Percentiles rank a stretch among this genome's conserved stretches.
Conservation (phyloP, 306 rosid species). For the Quercus bicolor region DNA sequence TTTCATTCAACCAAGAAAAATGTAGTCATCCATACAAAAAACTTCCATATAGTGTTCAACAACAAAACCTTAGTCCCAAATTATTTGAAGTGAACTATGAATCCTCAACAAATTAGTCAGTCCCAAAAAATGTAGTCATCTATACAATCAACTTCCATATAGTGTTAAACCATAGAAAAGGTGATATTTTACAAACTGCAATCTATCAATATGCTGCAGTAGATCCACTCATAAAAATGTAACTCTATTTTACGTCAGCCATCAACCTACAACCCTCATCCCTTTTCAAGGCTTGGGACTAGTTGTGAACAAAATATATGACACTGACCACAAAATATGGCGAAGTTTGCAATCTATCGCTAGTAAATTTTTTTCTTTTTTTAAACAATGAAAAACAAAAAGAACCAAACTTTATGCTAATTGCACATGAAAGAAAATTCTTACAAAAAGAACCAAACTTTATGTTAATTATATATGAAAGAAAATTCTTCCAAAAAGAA, state of each 20-base stretch:
- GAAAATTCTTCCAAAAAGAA: not conserved
- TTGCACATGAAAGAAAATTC: not conserved
- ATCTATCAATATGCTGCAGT: not conserved
- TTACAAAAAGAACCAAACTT: not conserved
- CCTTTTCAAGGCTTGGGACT: too few species aligned
- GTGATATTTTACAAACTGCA: not conserved
- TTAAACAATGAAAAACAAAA: not conserved
- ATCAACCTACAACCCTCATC: too few species aligned
- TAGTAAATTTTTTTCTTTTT: too few species aligned
- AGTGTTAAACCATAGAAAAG: conserved; percentile 1
- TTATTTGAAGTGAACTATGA: too few species aligned
- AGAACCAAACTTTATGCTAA: not conserved
- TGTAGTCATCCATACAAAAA: conserved; percentile 3
- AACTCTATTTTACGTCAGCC: too few species aligned
- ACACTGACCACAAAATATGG: too few species aligned
- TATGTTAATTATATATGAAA: not conserved
- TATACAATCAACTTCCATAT: not conserved
- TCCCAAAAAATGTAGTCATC: conserved; percentile 5
- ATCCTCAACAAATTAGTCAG: too few species aligned
- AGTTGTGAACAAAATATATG: too few species aligned
- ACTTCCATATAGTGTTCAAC: too few species aligned
- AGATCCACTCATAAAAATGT: too few species aligned
- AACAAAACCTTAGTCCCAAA: too few species aligned
- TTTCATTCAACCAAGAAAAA: conserved; percentile 18
- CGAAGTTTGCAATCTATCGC: too few species aligned